phyloP scores from a whole-genome alignment of 129 eudicot species.

The Mikania micrantha region DNA sequence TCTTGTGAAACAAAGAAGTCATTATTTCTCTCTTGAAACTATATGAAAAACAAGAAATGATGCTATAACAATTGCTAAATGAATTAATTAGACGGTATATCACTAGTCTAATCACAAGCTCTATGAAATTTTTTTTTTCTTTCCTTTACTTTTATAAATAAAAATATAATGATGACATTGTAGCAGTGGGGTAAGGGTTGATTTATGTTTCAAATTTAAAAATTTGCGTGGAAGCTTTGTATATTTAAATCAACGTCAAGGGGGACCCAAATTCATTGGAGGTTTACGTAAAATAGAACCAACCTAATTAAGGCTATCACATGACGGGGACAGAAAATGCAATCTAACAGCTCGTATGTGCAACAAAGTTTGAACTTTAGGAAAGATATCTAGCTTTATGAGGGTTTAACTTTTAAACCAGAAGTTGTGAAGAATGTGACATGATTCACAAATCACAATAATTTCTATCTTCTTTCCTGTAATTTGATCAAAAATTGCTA shows the following conservation, averaged over 20 bases:
- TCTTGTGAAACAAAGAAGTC: too few species aligned
- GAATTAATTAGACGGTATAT: too few species aligned
- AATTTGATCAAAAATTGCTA: too few species aligned
- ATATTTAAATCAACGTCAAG: not conserved
- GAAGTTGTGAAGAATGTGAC: not conserved
- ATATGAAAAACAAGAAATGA: too few species aligned
- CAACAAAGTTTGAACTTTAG: not conserved
- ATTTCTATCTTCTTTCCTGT: too few species aligned
- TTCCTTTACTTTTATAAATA: not conserved
- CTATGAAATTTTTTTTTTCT: too few species aligned
- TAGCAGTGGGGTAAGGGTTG: not conserved
- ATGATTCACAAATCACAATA: too few species aligned
- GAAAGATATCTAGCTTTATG: not conserved
- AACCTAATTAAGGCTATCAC: not conserved
- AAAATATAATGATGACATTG: not conserved
- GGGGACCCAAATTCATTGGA: conserved; percentile 16
- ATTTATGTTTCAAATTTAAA: conserved; percentile 20
- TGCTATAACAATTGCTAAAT: too few species aligned
- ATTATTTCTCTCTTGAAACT: too few species aligned
- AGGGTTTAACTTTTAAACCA: not conserved
- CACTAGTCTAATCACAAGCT: too few species aligned
- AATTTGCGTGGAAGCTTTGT: not conserved
- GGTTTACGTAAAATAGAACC: conserved; percentile 23
- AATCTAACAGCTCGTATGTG: not conserved
- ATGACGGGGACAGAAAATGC: not conserved